Percentiles rank a stretch among this genome's conserved stretches.
Conservation (phyloP, 129 eudicot species). For the Calendula officinalis region DNA sequence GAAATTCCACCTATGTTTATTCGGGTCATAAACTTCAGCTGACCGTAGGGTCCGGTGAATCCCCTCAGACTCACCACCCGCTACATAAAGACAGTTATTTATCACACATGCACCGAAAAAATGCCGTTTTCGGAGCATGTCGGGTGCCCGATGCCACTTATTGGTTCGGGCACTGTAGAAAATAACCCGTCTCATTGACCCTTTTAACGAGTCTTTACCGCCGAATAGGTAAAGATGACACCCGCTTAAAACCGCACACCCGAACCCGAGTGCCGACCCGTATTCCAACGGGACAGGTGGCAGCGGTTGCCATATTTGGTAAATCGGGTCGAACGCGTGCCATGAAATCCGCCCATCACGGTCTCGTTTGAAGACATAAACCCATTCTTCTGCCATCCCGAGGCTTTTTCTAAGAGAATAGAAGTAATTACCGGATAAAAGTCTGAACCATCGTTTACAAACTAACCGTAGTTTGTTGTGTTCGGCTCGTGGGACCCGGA, state of each 20-base stretch:
- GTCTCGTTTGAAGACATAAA: constrained; percentile 82
- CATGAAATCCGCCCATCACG: constrained; percentile 93
- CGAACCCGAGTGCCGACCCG: constrained; percentile 83
- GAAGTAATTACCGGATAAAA: constrained; percentile 71
- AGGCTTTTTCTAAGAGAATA: constrained; percentile 72
- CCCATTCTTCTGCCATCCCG: constrained; percentile 97
- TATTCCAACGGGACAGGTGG: constrained; percentile 96
- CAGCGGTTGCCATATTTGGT: constrained; percentile 95
- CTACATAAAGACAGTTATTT: constrained; percentile 91
- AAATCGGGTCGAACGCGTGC: constrained; percentile 96
- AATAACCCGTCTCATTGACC: constrained; percentile 92
- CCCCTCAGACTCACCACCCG: constrained; percentile 99
- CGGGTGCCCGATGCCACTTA: constrained; percentile 96
- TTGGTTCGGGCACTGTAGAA: constrained; percentile 93
- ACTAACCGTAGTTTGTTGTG: constrained; percentile 86
- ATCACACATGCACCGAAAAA: constrained; percentile 96
- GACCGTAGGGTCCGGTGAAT: constrained; percentile 91
- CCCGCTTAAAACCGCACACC: constrained; percentile 95
- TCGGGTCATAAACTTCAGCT: constrained; percentile 94
- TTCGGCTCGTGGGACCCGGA: constrained; percentile 89
- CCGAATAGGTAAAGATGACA: constrained; percentile 94
- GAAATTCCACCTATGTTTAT: constrained; percentile 77
- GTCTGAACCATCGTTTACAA: constrained; percentile 86
- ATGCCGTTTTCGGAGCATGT: constrained; percentile 87
- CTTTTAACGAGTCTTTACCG: constrained; percentile 90